A percentile compares a stretch with the other conserved stretches of the same genome.
phyloP scores from a whole-genome alignment of 2,329 filamentous ascomycete species.

The Zasmidium cellare region DNA sequence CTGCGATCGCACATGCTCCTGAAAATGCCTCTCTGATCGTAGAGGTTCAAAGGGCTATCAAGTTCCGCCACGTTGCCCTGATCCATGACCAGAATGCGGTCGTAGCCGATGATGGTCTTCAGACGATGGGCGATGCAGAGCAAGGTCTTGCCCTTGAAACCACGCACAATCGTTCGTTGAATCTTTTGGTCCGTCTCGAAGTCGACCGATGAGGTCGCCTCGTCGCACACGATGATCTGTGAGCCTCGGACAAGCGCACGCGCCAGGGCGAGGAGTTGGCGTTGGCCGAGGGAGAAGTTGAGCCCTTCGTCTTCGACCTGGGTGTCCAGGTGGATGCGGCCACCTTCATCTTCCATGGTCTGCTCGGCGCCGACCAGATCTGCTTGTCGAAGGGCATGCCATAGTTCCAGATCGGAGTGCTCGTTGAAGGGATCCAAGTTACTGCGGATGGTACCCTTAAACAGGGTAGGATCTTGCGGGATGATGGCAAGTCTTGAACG shows the following conservation, averaged over 20 bases:
- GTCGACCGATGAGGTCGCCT: constrained; percentile 89
- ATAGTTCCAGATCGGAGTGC: constrained; percentile 74
- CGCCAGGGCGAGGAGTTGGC: constrained; percentile 92
- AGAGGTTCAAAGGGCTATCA: constrained; percentile 73
- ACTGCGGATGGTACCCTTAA: constrained; percentile 74
- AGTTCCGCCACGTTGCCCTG: constrained; percentile 83
- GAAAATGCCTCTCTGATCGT: constrained; percentile 76
- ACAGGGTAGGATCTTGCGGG: constrained; percentile 80
- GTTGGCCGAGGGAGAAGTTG: constrained; percentile 93
- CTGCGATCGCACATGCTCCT: constrained; percentile 85
- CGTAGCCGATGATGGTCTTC: constrained; percentile 87
- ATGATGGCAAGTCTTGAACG: constrained; percentile 74
- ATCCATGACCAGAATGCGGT: constrained; percentile 97
- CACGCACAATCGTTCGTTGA: constrained; percentile 80
- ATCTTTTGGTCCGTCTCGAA: constrained; percentile 98
- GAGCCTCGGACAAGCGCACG: constrained; percentile 83
- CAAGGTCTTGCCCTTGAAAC: constrained; percentile 82
- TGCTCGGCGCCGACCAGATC: constrained; percentile 64
- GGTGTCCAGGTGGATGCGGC: constrained; percentile 78
- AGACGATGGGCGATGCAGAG: constrained; percentile 91
- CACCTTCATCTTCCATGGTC: constrained; percentile 44
- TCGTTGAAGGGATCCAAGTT: constrained; percentile 82
- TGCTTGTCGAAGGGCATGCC: constrained; percentile 74
- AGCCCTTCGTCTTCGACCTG: constrained; percentile 90
- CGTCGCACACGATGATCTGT: constrained; percentile 94